phyloP scores from a whole-genome alignment of 2,329 filamentous ascomycete genomes.

The Epichloe amarillans region DNA sequence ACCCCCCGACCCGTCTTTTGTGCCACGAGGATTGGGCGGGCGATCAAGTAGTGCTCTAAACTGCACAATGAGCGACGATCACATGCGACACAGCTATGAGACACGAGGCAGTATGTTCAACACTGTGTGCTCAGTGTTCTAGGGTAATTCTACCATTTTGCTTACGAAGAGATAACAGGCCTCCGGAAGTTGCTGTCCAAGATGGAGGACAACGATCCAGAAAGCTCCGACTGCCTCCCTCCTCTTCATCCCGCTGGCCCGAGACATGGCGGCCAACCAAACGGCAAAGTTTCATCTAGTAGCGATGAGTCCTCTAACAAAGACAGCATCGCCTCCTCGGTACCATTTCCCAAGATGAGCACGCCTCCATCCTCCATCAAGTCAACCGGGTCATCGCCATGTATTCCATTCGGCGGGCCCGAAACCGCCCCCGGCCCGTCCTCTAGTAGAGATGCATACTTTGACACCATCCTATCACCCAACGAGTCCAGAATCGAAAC shows the following conservation, averaged over 20 bases:
- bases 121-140: not conserved
- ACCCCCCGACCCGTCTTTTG: not conserved
- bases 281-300: not conserved
- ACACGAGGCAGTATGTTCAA: conserved; percentile 1
- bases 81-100: not conserved
- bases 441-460: no score
- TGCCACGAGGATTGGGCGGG: not conserved
- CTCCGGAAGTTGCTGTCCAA: not conserved
- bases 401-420: not conserved
- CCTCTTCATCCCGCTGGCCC: not conserved
- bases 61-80: not conserved
- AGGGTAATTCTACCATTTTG: not conserved
- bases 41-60: not conserved
- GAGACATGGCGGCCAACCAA: not conserved
- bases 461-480: not conserved
- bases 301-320: not conserved
- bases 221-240: not conserved
- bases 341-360: not conserved
- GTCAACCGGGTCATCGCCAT: not conserved
- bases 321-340: not conserved
- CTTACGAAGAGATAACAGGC: not conserved
- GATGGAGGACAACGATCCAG: not conserved
- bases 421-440: not conserved
- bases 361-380: not conserved
- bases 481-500: not conserved